phyloP scores from a whole-genome alignment of 805 yeast species.

The Nakazawaea molendinolei region DNA sequence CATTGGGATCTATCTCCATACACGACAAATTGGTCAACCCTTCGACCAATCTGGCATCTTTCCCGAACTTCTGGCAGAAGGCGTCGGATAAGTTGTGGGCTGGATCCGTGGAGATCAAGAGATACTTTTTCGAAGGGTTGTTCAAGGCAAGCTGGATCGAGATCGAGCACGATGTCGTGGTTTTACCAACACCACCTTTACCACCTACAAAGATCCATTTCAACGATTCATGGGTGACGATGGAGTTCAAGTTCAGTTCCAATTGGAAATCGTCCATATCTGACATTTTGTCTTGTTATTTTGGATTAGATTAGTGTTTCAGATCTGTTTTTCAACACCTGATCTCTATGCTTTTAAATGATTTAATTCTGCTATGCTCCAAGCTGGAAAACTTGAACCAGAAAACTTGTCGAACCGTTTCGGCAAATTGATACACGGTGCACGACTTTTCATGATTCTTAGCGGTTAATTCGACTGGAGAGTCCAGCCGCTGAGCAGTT shows the following conservation, averaged over 20 bases:
- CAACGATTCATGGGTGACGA: constrained; percentile 57
- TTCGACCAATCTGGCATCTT: constrained; percentile 90
- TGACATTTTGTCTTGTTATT: constrained; percentile 2
- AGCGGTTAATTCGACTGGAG: constrained; percentile 7
- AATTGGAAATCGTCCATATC: constrained; percentile 44
- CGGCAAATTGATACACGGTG: not conserved
- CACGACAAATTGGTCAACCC: constrained; percentile 86
- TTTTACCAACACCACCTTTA: constrained; percentile 99
- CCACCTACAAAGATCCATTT: constrained; percentile 99
- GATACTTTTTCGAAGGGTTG: constrained; percentile 74
- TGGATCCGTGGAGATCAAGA: constrained; percentile 94
- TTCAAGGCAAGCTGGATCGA: constrained; percentile 88
- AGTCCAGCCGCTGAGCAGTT: constrained; percentile 6
- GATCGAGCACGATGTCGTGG: constrained; percentile 93
- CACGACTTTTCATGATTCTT: not conserved
- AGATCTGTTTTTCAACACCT: not conserved
- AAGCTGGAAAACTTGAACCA: too few species aligned
- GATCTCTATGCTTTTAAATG: not conserved
- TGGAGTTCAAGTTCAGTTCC: constrained; percentile 66
- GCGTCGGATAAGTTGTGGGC: constrained; percentile 98
- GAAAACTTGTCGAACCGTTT: not conserved
- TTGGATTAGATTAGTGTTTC: too few species aligned
- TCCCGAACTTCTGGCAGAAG: constrained; percentile 95
- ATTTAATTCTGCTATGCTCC: not conserved
- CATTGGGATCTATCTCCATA: constrained; percentile 98